A percentile compares a stretch with the other conserved stretches of the same genome.
phyloP scores from a whole-genome alignment of 139 green algal species.

The Closterium sp. region DNA sequence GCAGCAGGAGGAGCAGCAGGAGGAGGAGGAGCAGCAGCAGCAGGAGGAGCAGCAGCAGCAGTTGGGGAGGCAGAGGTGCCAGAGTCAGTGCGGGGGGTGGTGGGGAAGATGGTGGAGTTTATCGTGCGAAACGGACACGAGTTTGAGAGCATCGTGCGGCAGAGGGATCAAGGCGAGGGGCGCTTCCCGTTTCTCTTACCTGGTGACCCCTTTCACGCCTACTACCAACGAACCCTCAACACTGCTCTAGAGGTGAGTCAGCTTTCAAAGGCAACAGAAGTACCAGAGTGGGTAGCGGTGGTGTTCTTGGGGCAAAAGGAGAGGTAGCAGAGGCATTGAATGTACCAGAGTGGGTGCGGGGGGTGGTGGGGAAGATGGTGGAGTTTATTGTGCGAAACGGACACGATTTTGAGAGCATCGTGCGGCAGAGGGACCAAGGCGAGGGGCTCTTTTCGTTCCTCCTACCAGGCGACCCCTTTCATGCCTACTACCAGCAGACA shows the following conservation, averaged over 20 bases:
- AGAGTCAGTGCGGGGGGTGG: background rate
- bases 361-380: slow-evolving; percentile 37
- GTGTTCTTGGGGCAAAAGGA: background rate
- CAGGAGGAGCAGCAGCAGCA: background rate
- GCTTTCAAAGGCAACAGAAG: too few species aligned
- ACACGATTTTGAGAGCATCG: slow-evolving; percentile 39
- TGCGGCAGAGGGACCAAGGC: slow-evolving; percentile 18
- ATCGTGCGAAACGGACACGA: slow-evolving; percentile 37
- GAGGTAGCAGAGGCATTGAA: background rate
- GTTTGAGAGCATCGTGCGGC: slow-evolving; percentile 40
- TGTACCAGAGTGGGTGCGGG: background rate
- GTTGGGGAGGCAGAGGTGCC: background rate
- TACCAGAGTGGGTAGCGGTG: too few species aligned
- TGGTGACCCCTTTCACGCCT: background rate
- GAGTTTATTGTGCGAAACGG: slow-evolving; percentile 42
- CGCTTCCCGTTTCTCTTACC: slow-evolving; percentile 32
- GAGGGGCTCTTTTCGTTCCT: slow-evolving; percentile 37
- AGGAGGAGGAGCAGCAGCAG: background rate
- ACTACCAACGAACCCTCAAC: background rate
- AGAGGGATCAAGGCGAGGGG: slow-evolving; percentile 16
- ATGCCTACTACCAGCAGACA: too few species aligned
- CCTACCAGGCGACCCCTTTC: too few species aligned
- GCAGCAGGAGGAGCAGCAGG: too few species aligned
- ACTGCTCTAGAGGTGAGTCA: background rate
- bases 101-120: slow-evolving; percentile 43